phyloP scores from a whole-genome alignment of 2,329 filamentous ascomycete genomes.

The Aspergillus terreus region DNA sequence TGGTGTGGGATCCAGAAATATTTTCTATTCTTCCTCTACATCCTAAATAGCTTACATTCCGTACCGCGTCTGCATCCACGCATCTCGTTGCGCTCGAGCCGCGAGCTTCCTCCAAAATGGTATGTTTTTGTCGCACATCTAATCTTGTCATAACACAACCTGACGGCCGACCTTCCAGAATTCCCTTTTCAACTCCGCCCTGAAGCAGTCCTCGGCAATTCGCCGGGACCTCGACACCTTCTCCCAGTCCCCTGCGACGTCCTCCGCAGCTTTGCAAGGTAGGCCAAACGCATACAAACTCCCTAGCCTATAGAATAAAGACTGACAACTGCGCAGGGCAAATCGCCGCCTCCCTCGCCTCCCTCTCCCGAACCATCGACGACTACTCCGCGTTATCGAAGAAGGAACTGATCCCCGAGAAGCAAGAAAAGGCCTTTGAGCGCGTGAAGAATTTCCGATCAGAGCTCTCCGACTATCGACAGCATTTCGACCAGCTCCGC shows the following conservation, averaged over 20 bases:
- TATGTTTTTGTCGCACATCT: neutral
- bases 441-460: constrained; percentile 79
- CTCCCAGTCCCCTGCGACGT: constrained; percentile 54
- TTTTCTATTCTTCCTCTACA: neutral
- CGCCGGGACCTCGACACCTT: constrained; percentile 72
- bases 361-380: constrained; percentile 85
- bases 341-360: constrained; percentile 71
- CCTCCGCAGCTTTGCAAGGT: constrained; percentile 62
- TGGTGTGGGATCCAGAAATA: neutral
- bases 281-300: neutral
- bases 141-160: neutral
- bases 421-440: constrained; percentile 86
- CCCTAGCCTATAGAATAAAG: neutral
- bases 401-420: constrained; percentile 83
- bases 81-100: neutral
- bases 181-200: constrained; percentile 77
- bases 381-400: constrained; percentile 84
- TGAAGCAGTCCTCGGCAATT: constrained; percentile 78
- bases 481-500: constrained; percentile 74
- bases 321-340: constrained; percentile 54
- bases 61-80: neutral
- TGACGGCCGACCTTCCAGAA: constrained; percentile 51
- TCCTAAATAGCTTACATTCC: neutral
- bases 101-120: constrained; percentile 6
- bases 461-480: constrained; percentile 76